Base-by-base conservation (phyloP, 2,329 filamentous ascomycete genomes). In the Zalaria sp. region DNA sequence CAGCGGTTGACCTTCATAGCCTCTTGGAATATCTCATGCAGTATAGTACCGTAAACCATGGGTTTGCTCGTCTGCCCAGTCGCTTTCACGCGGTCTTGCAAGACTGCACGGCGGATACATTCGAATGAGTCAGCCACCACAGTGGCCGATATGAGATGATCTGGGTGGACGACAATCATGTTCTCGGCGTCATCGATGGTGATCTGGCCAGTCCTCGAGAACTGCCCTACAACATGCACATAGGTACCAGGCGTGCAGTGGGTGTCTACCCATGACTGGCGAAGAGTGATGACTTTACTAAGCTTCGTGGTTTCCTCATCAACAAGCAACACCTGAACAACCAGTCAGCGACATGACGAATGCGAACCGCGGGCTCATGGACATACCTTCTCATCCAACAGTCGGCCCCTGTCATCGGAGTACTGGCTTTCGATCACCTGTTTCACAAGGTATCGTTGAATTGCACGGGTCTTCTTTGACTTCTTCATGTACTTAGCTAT, bases 121-220 rank as follows among this genome's bases (percentile, higher is more conserved):
- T 79, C 81, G 57, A 96, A 94, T 0, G 91, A 94, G 60, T 98
- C 91, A n/a, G 87, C 88, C 35, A 98, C 83, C 4, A 93, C 86
- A 1, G 91, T 96, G 3, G 91, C 83, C 2, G 91, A 96, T 41
- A 98, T 82, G 29, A 98, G 73, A 62, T 96, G 88, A 55, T 98
- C 91, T 0, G 91, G 91, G 55, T 98, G 88, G 9, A 98, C 65
- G 43, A 98, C 87, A 39, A 98, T 67, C 60, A 96, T 82, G 52
- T 88, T 86, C 39, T 81, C 72, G 3, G 73, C 69, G 57, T 96
- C 86, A 56, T 93, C 83, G 47, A 96, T 72, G 37, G 93, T 65
- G 57, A 88, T 93, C 57, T 80, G 77, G 2, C 84, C 83, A 10
- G 66, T 70, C 1, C 62, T 50, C 44, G 81, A 73, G 52, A 93